Conservation (phyloP, 257 asterid species). For the Penstemon newberryi region DNA sequence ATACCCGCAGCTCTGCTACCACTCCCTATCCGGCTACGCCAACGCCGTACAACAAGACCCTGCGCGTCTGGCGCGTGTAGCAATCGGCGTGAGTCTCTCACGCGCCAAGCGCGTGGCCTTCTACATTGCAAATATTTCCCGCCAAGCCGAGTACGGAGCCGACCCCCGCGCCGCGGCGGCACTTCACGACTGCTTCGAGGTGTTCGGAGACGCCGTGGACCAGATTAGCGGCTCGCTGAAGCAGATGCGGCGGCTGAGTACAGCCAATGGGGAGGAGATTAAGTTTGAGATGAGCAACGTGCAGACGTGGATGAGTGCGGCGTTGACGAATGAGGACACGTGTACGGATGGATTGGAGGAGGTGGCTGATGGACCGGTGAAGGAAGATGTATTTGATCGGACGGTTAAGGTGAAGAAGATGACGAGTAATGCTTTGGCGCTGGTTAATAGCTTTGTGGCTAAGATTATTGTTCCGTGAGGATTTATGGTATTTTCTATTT, state of each 20-base stretch:
- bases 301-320: constrained; percentile 99
- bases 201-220: constrained; percentile 66
- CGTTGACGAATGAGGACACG: constrained; percentile 85
- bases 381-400: constrained; percentile 50
- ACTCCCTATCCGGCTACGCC: constrained; percentile 60
- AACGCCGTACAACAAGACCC: constrained; percentile 51
- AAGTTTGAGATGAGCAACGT: constrained; percentile 77
- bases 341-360: constrained; percentile 79
- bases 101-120: constrained; percentile 37
- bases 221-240: constrained; percentile 63
- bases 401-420: constrained; percentile 49
- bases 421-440: constrained; percentile 84
- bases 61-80: constrained; percentile 57
- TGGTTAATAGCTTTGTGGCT: constrained; percentile 60
- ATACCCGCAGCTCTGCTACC: constrained; percentile 65
- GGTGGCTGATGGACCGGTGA: constrained; percentile 44
- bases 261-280: constrained; percentile 47
- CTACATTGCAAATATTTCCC: constrained; percentile 55
- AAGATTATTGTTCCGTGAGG: constrained; percentile 28
- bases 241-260: constrained; percentile 64
- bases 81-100: constrained; percentile 65
- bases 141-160: constrained; percentile 46
- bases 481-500: too few relatives aligned
- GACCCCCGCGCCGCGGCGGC: constrained; percentile 59
- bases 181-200: constrained; percentile 64